Evolutionary conservation across 2,329 filamentous ascomycete genomes (phyloP).

Genomic region (Monascus ruber): DNA sequence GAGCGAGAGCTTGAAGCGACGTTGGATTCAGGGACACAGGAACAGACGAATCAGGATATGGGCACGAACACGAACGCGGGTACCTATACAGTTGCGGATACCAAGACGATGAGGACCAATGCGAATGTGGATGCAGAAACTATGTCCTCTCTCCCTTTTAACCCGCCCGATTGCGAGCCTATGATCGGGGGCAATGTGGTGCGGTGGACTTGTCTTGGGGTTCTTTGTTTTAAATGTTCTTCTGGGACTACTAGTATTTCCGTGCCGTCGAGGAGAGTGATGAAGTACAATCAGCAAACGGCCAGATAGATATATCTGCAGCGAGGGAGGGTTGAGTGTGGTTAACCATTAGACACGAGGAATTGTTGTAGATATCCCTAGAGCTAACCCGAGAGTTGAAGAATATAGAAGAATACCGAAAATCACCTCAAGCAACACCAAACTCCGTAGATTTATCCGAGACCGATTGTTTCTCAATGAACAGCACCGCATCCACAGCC

Average conservation of each 20-base stretch:
- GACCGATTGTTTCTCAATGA: constrained; percentile 6
- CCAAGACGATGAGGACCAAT: background rate
- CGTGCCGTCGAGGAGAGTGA: background rate
- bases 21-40: constrained; percentile 3
- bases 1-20: constrained; percentile 5
- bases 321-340: too few relatives aligned
- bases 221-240: constrained; percentile 1
- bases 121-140: background rate
- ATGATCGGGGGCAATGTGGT: constrained; percentile 2
- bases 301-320: too few relatives aligned
- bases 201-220: background rate
- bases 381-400: background rate
- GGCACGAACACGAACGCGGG: too few relatives aligned
- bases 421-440: too few relatives aligned
- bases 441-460: too few relatives aligned
- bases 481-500: constrained; percentile 21
- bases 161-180: constrained; percentile 4
- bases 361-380: too few relatives aligned
- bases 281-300: background rate
- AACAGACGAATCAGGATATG: constrained; percentile 4
- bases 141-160: constrained; percentile 5
- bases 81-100: background rate
- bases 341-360: too few relatives aligned
- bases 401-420: background rate
- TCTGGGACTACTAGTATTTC: background rate